Percentiles rank a stretch among this genome's conserved stretches.
Conservation (phyloP, 2,329 filamentous ascomycete species). For the Exserohilum turcica region DNA sequence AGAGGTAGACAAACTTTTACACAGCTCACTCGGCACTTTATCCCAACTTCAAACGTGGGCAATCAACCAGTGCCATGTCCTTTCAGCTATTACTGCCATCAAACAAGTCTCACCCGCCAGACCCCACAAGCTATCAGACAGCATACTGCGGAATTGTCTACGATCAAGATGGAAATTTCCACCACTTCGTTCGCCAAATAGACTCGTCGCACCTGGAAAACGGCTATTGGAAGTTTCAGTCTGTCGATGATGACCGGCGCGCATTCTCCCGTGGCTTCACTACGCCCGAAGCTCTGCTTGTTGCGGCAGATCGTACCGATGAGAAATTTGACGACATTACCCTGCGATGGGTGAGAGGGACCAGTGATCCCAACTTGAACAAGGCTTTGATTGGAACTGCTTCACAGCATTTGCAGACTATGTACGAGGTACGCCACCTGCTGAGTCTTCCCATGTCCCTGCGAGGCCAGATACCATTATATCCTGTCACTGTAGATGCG, state of each 20-base stretch:
- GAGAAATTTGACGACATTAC: slow-evolving; percentile 18
- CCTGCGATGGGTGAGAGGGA: slow-evolving; percentile 23
- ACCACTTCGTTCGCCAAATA: slow-evolving; percentile 8
- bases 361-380: slow-evolving; percentile 4
- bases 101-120: not conserved
- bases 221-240: slow-evolving; percentile 27
- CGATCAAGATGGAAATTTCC: slow-evolving; percentile 14
- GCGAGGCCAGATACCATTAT: slow-evolving; percentile 18
- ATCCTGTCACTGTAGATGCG: slow-evolving; percentile 12
- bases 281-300: slow-evolving; percentile 23
- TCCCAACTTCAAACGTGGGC: not conserved
- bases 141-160: slow-evolving; percentile 11
- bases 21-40: no score
- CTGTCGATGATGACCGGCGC: slow-evolving; percentile 19
- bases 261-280: slow-evolving; percentile 16
- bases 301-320: slow-evolving; percentile 14
- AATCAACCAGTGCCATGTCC: not conserved
- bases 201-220: slow-evolving; percentile 4
- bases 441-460: slow-evolving; percentile 18
- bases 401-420: slow-evolving; percentile 14
- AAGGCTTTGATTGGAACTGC: slow-evolving; percentile 12
- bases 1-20: no score
- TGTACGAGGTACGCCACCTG: slow-evolving; percentile 19
- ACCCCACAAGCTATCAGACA: slow-evolving; percentile 10
- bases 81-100: not conserved